Base-by-base conservation (phyloP, 805 yeast species). In the Tetrapisispora iriomotensis region DNA sequence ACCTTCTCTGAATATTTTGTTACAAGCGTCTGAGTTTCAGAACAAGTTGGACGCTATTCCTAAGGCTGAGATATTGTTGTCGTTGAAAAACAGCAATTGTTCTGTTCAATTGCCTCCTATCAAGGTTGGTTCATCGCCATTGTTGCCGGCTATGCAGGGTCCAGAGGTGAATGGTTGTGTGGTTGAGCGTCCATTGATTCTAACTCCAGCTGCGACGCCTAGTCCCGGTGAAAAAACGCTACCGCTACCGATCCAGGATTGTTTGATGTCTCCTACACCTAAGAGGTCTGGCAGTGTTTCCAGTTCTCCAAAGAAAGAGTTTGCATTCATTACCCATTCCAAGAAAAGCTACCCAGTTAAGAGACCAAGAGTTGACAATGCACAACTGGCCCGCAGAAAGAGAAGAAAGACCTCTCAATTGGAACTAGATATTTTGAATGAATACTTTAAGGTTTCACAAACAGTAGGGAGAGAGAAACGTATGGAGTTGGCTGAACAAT, bases 321-420 rank as follows among this genome's bases (percentile, higher is more conserved):
- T 78, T 64, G 96, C 96, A 13, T 90, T 90, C 62, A 90, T 90
- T 47, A 79, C 94, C 17, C 97, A 90, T 62, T 85, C 95, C 6
- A 94, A 87, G 19, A 77, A 86, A 14, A 84, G 96, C 0, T 90
- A 79, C 56, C 87, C 94, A 12, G 68, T 75, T 3, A 81, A 79
- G 45, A 92, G 82, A 55, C 94, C 95, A 2, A 64, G 72, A 6
- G 84, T 86, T 40, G 96, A 87, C 61, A 85, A 88, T 56, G 86
- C 85, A 14, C 87, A 87, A 37, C 67, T 88, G 41, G 96, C 95
- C 1, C 79, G 97, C 50, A 77, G 96, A 41, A 90, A 90, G 60
- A 76, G 98, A 65, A 78, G 98, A 65, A 81, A 97, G 67, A 92
- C 98, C 1, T 79, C 94, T 1, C 90, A 94, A 3, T 72, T 75